These are phyloP conservation scores for Sodiomyces alkalinus DNA, from an alignment of 2,329 filamentous ascomycete species.

Conservation along the genomic window DNA sequence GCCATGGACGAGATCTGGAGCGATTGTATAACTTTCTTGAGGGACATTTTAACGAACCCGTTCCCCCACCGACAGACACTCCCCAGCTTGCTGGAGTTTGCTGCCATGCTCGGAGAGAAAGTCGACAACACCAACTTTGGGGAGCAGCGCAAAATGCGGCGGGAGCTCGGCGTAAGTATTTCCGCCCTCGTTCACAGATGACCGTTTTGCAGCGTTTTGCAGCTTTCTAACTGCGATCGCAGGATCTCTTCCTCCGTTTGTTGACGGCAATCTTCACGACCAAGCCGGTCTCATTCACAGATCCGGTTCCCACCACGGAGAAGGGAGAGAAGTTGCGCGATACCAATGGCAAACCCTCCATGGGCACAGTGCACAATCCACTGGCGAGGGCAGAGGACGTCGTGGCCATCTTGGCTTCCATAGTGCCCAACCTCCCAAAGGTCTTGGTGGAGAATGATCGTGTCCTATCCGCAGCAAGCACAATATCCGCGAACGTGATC, in stretches of 20 bases:
- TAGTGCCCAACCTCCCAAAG: slow-evolving; percentile 67
- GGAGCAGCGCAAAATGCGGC: slow-evolving; percentile 81
- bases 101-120: slow-evolving; percentile 81
- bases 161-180: slow-evolving; percentile 64
- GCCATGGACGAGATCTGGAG: slow-evolving; percentile 97
- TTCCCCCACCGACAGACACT: slow-evolving; percentile 88
- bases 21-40: slow-evolving; percentile 82
- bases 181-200: neutral
- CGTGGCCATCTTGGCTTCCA: slow-evolving; percentile 60
- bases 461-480: slow-evolving; percentile 59
- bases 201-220: slow-evolving; percentile 1
- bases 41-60: slow-evolving; percentile 81
- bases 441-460: slow-evolving; percentile 79
- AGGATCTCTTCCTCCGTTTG: slow-evolving; percentile 81
- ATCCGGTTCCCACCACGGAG: slow-evolving; percentile 21
- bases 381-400: slow-evolving; percentile 54
- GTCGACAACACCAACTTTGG: slow-evolving; percentile 97
- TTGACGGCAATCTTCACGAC: slow-evolving; percentile 92
- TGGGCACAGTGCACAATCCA: slow-evolving; percentile 15
- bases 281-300: slow-evolving; percentile 58
- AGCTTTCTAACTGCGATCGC: slow-evolving; percentile 15
- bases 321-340: slow-evolving; percentile 22
- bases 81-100: slow-evolving; percentile 74
- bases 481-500: slow-evolving; percentile 72
- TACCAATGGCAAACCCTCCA: slow-evolving; percentile 20